These are phyloP conservation scores for Echites panduratus DNA, from an alignment of 257 asterid species.

Conservation along the genomic window DNA sequence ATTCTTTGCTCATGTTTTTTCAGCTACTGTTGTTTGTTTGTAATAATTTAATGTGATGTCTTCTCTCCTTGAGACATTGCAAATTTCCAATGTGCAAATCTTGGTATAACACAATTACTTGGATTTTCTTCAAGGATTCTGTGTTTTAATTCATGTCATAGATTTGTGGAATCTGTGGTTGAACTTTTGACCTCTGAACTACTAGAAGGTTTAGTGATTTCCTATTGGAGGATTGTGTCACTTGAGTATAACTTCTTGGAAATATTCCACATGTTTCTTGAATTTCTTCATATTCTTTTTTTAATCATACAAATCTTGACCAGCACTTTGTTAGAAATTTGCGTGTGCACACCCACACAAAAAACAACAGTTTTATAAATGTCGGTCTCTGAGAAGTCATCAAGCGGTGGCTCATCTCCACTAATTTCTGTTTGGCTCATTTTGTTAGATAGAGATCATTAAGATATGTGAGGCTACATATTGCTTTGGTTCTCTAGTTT, in stretches of 20 bases:
- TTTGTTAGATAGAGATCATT: background rate
- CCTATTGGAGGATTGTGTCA: background rate
- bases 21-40: background rate
- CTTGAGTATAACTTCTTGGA: background rate
- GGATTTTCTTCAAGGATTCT: background rate
- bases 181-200: background rate
- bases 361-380: background rate
- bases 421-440: background rate
- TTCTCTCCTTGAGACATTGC: too few species aligned
- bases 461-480: background rate
- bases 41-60: background rate
- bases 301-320: background rate
- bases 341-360: background rate
- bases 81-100: background rate
- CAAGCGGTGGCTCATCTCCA: background rate
- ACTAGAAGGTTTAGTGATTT: background rate
- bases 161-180: background rate
- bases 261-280: background rate
- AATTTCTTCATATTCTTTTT: background rate
- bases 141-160: background rate
- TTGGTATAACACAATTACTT: background rate
- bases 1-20: constrained; percentile 5
- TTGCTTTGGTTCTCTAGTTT: background rate
- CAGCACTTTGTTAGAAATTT: background rate
- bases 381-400: background rate